Evolutionary conservation across 2,329 filamentous ascomycete genomes (phyloP), one percentile per base, ranked within the genome.

Genomic region (Ceratocystis cacaofunesta): DNA sequence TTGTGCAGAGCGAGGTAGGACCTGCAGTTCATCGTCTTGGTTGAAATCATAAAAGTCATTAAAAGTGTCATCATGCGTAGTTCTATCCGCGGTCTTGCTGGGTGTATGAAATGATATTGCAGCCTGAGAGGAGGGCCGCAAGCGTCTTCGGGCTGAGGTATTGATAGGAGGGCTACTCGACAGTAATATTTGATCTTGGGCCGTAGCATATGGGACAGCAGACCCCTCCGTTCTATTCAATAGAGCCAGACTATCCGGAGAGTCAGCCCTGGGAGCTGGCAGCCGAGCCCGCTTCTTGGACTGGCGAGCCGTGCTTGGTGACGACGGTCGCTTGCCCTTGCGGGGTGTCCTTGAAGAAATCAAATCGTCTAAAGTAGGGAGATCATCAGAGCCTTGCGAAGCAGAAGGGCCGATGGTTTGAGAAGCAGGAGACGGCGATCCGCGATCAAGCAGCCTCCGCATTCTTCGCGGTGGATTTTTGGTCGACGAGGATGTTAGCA

Each of bases 11-110:
- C 5, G 8, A 32, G 28, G 17, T 12, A 17, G 28, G 12, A n/a
- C 25, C 55, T 58, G 55, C 1, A 19, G 22, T 36, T 58, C 44
- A 22, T 28, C 63, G 5, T 55, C 19, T 15, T 67, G 44, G 6
- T 67, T 52, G 25, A 57, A 62, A 8, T 62, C 69, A 22, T 71
- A 69, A 46, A 69, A 46, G 7, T 68, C 68, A 28, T 69, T 67
- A 32, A 69, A 46, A 15, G 70, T 67, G 3, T 69, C 63, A 17
- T 68, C 25, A 50, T 41, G 41, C 12, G 41, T 41, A n/a, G 22
- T 41, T 3, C n/a, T 36, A 10, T 41, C 10, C 19, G 46, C 63
- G 3, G 41, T 22, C 61, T 44, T 62, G 28, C 61, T 61, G 28
- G 46, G 17, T 10, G 32, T 62, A 25, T 28, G 36, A 3, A 32